Conservation (phyloP, 2,329 filamentous ascomycete species). For the Macrophomina phaseolina region DNA sequence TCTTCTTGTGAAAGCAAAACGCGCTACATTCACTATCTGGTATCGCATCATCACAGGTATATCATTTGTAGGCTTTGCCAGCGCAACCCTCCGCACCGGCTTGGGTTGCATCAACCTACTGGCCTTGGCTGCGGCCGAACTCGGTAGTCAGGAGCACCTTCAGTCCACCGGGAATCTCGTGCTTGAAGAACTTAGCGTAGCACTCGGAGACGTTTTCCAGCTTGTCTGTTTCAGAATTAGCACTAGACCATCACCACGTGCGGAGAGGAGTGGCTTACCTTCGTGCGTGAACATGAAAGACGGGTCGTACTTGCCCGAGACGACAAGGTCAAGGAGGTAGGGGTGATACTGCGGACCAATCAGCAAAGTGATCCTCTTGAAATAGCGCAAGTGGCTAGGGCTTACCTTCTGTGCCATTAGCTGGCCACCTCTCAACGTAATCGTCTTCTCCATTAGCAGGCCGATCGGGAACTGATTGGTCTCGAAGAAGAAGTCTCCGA, state of each 20-base stretch:
- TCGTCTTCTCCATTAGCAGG: conserved; percentile 29
- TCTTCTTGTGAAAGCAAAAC: neutral
- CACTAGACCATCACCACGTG: too few relatives aligned
- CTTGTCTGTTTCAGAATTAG: neutral
- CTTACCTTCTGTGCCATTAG: conserved; percentile 29
- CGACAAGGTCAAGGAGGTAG: conserved; percentile 30
- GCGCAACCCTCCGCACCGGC: neutral
- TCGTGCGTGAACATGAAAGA: conserved; percentile 7
- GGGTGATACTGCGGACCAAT: conserved; percentile 31
- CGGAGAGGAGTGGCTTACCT: neutral
- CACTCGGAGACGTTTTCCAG: neutral
- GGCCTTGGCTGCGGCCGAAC: conserved; percentile 37
- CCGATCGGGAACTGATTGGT: conserved; percentile 28
- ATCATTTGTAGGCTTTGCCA: neutral
- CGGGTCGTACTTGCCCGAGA: conserved; percentile 30
- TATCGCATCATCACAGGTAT: neutral
- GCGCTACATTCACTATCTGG: neutral
- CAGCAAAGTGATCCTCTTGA: neutral
- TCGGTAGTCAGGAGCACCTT: conserved; percentile 39
- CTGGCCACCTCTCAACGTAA: conserved; percentile 26
- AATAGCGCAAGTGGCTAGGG: neutral
- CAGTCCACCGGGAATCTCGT: conserved; percentile 39
- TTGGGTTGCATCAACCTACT: neutral
- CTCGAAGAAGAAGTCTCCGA: conserved; percentile 30
- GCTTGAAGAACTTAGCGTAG: conserved; percentile 32